Base-by-base conservation (phyloP, 140 eudicot genomes). In the Stevia rebaudiana region DNA sequence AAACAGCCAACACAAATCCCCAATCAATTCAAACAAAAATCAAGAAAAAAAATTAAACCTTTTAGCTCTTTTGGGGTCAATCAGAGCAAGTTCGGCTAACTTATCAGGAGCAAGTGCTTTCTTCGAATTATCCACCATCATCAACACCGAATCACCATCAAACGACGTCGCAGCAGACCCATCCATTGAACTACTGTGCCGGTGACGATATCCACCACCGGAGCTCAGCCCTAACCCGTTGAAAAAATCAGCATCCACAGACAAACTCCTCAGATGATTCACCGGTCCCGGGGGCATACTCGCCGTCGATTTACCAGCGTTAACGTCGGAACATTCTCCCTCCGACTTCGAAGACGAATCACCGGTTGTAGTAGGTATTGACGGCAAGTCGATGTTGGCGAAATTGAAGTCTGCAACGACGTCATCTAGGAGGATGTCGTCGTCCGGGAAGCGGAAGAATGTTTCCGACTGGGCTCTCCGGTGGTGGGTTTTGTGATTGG, bases 51-150 rank as follows among this genome's bases (percentile, higher is more conserved):
- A 40, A 23, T 49, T 15, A 59, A 64, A 90, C 98, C 95, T 84
- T 72, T 91, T 91, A 62, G 98, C 95, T 75, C 95, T 73, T 58
- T 82, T 87, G 59, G 98, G 98, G 62, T 91, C 98, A 61, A 82
- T 78, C 69, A 87, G 68, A 40, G 98, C 86, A 11, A 91, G 86
- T 59, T 91, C 89, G 9, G 95, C 90, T 1, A 90, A 77, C 31
- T 72, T 77, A 71, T 90, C 88, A 68, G 97, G 86, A 0, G 76
- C 86, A 71, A 84, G 79, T 4, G 94, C 94, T 49, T 86, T 86
- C 88, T 90, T 90, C 0, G 75, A 70, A 37, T 69, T 76, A 66
- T 78, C 84, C 64, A 77, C 21, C 76, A 78, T 67, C 74, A 79
- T 65, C 71, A 25, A 43, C 73, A 72, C 43, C 13, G 69, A 72